These are phyloP conservation scores for Cyclostephanos invisitatus DNA, from an alignment of 108 stramenopile species.

Conservation along the genomic window DNA sequence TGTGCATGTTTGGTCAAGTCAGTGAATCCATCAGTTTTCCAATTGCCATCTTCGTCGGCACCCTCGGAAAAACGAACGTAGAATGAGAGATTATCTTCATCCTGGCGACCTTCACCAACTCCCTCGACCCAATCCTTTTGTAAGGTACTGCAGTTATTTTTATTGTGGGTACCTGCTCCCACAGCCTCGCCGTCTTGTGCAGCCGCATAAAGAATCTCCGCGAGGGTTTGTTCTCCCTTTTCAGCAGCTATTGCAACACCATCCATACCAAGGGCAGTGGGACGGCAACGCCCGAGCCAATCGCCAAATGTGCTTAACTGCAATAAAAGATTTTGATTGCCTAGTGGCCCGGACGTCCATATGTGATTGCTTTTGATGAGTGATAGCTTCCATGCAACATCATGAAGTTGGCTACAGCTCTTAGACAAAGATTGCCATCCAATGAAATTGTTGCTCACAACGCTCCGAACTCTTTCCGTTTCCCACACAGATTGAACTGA, in stretches of 20 bases:
- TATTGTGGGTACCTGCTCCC: conserved; percentile 35
- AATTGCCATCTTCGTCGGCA: conserved; percentile 70
- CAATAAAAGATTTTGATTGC: conserved; percentile 70
- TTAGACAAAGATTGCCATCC: conserved; percentile 6
- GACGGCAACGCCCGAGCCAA: conserved; percentile 80
- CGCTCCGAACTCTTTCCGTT: conserved; percentile 35
- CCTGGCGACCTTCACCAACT: conserved; percentile 80
- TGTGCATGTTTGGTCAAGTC: conserved; percentile 77
- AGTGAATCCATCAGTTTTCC: conserved; percentile 69
- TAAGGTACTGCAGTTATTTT: conserved; percentile 8
- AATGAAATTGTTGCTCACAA: conserved; percentile 58
- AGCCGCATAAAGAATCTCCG: conserved; percentile 65
- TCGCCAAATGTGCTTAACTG: conserved; percentile 72
- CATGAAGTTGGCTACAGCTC: conserved; percentile 5
- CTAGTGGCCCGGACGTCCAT: conserved; percentile 78
- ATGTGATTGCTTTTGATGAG: conserved; percentile 66
- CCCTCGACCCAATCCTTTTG: conserved; percentile 79
- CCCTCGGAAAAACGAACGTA: conserved; percentile 89
- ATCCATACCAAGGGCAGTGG: conserved; percentile 76
- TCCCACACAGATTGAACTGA: conserved; percentile 58
- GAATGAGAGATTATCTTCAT: conserved; percentile 86
- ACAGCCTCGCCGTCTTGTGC: conserved; percentile 49
- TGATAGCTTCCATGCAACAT: conserved; percentile 35
- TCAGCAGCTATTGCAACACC: conserved; percentile 74
- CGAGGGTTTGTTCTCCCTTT: conserved; percentile 73